Evolutionary conservation across 1,284 basidiomycete genomes (phyloP).

Genomic region (Naganishia sp.): DNA sequence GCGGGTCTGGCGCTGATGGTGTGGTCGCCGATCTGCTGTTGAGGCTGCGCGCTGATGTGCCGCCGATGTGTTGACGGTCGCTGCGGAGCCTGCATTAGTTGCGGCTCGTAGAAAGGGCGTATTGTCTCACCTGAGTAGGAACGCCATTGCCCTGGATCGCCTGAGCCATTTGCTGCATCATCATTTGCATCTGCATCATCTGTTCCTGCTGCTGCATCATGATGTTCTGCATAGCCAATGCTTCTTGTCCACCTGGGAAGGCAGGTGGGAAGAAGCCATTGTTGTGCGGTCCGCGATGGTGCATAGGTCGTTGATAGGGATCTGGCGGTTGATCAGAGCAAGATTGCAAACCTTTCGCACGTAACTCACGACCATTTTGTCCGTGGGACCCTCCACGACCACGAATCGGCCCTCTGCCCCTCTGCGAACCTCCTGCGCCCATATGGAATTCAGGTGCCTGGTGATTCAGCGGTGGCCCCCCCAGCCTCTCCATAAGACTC

Average conservation of each 20-base stretch:
- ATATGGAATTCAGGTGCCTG: conserved; percentile 35
- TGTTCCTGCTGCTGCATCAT: conserved; percentile 54
- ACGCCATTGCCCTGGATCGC: conserved; percentile 26
- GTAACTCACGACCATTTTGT: conserved; percentile 5
- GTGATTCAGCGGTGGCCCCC: conserved; percentile 35
- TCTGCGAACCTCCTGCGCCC: conserved; percentile 34
- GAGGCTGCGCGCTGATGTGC: conserved; percentile 34
- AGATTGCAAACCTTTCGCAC: not conserved
- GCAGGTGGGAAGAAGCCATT: conserved; percentile 19
- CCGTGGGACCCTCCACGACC: conserved; percentile 5
- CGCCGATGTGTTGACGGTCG: conserved; percentile 24
- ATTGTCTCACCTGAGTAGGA: conserved; percentile 1
- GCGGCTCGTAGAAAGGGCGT: conserved; percentile 13
- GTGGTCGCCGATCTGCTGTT: conserved; percentile 32
- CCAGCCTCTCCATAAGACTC: conserved; percentile 39
- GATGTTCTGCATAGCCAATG: conserved; percentile 51
- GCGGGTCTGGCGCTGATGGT: conserved; percentile 37
- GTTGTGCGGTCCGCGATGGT: conserved; percentile 15
- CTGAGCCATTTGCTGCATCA: conserved; percentile 53
- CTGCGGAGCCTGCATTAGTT: conserved; percentile 15
- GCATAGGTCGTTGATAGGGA: conserved; percentile 16
- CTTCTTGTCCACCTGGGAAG: conserved; percentile 23
- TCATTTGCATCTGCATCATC: conserved; percentile 55
- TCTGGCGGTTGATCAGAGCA: conserved; percentile 2
- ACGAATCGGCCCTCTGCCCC: conserved; percentile 31